These are phyloP conservation scores for Microdochium trichocladiopsis DNA, from an alignment of 2,329 filamentous ascomycete species.

Conservation along the genomic window DNA sequence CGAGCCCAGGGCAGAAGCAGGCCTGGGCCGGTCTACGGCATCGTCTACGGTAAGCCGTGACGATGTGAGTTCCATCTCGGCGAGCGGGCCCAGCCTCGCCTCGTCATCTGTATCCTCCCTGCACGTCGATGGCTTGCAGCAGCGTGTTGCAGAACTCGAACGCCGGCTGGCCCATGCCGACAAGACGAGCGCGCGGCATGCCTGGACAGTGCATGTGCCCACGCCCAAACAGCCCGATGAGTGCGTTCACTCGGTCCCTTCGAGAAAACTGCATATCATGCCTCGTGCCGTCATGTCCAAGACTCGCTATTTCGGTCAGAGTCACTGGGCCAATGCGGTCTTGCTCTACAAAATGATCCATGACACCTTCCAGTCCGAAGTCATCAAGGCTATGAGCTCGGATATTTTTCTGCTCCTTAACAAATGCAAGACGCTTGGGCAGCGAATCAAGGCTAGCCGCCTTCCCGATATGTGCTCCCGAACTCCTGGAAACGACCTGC, in stretches of 20 bases:
- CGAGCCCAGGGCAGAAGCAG: too few relatives aligned
- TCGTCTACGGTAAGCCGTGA: neutral
- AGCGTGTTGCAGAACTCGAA: constrained; percentile 25
- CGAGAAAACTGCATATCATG: constrained; percentile 16
- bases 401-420: constrained; percentile 23
- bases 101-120: neutral
- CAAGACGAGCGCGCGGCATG: constrained; percentile 3
- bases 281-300: constrained; percentile 27
- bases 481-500: constrained; percentile 15
- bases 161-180: constrained; percentile 23
- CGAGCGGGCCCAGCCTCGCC: neutral
- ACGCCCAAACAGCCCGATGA: constrained; percentile 3
- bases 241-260: constrained; percentile 10
- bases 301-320: constrained; percentile 37
- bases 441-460: constrained; percentile 32
- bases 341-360: constrained; percentile 11
- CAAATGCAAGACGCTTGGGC: constrained; percentile 32
- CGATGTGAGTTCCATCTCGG: neutral
- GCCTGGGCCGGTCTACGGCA: neutral
- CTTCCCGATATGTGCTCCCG: constrained; percentile 8
- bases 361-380: constrained; percentile 13
- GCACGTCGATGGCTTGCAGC: constrained; percentile 19
- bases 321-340: constrained; percentile 39
- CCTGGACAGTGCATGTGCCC: constrained; percentile 9
- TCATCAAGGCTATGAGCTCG: constrained; percentile 13